Evolutionary conservation across 164 flowering plant genomes (phyloP), one percentile per base, ranked within the genome.

Genomic region (Aristolochia contorta): DNA sequence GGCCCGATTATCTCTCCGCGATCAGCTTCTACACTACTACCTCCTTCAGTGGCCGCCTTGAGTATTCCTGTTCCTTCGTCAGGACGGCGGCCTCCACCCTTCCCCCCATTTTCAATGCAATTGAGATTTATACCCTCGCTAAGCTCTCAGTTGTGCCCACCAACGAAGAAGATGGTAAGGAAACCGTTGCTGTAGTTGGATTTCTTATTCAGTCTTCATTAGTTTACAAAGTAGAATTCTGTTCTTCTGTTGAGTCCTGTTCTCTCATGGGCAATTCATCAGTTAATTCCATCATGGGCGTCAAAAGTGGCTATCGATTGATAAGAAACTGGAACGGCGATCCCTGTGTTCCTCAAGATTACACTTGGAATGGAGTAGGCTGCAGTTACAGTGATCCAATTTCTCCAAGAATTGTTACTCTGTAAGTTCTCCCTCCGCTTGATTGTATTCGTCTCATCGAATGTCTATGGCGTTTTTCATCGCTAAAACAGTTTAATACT

Each of bases 271-370:
- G 30, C 30, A 49, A 4, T 22, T 22, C 1, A 23, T 16, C 57
- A 80, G 83, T 75, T 66, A 66, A 67, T 13, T 80, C 81, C 4
- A 66, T 82, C 37, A 64, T 19, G 61, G 70, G 54, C 48, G 69
- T 81, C 61, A 81, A 72, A 67, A 2, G 52, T 12, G 32, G 16
- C 12, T 80, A 77, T 54, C 54, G 46, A 24, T 33, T 78, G 51
- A 67, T 22, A 3, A 75, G 58, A 58, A 69, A 77, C 64, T 82
- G 84, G 87, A 71, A 69, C 52, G 84, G 84, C n/a, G 84, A 82
- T 75, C 87, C 87, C 23, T 82, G 87, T 57, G 55, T 27, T 9
- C 87, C 87, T 0, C 45, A 47, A 27, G 56, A 32, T 16, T 74
- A 54, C 61, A 19, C 43, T 2, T 82, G 87, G 87, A 66, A 63